Conservation (phyloP, 768 basidiomycete genomes). For the Phylloporus rhodoxanthus region DNA sequence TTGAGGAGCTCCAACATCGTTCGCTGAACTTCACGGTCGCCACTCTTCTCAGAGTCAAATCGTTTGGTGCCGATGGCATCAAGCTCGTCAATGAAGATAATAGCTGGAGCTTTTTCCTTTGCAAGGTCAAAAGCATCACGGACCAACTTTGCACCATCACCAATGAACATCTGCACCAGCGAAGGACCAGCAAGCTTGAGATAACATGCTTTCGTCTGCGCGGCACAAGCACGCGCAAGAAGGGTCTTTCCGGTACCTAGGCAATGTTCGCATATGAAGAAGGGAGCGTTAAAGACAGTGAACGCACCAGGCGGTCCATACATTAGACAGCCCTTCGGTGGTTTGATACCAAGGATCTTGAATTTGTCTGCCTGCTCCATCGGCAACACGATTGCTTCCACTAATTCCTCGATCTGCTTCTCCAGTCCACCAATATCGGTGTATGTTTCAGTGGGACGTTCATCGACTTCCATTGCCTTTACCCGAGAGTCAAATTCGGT, state of each 20-base stretch:
- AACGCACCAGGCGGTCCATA: constrained; percentile 89
- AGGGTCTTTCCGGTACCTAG: constrained; percentile 94
- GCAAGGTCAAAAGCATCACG: constrained; percentile 97
- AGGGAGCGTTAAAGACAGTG: not conserved
- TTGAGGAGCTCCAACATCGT: constrained; percentile 99
- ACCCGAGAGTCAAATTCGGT: constrained; percentile 97
- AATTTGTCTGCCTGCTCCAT: constrained; percentile 99
- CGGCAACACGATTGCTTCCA: constrained; percentile 95
- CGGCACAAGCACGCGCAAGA: constrained; percentile 94
- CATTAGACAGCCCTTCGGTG: constrained; percentile 98
- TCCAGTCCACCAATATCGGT: constrained; percentile 97
- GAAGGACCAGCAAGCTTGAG: constrained; percentile 97
- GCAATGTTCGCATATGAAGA: constrained; percentile 1
- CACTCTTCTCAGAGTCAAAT: constrained; percentile 98
- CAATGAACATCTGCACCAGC: constrained; percentile 99
- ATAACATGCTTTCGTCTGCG: constrained; percentile 96
- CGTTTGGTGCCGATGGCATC: constrained; percentile 99
- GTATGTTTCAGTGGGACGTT: constrained; percentile 94
- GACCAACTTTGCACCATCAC: constrained; percentile 97
- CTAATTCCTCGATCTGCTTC: constrained; percentile 98
- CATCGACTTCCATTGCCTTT: constrained; percentile 99
- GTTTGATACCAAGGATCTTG: constrained; percentile 95
- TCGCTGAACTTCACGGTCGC: constrained; percentile 97
- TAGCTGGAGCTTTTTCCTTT: constrained; percentile 97
- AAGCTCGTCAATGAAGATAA: constrained; percentile 97